Conservation (phyloP, 148 eudicot species). For the Arbutus unedo region DNA sequence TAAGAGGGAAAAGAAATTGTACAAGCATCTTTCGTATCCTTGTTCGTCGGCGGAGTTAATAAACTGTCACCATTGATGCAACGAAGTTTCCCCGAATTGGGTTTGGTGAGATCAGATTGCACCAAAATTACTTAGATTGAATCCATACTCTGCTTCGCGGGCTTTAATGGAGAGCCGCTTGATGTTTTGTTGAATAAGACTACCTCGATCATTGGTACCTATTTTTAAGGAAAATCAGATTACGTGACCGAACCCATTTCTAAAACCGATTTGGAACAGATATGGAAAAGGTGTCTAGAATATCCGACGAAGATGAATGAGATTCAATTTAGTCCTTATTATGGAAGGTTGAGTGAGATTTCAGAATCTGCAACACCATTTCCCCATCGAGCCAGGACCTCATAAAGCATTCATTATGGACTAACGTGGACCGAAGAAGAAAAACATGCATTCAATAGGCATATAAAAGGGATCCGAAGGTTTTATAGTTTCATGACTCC, state of each 20-base stretch:
- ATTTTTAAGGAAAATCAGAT: conserved; percentile 15
- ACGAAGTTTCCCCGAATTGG: conserved; percentile 12
- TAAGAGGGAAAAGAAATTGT: neutral
- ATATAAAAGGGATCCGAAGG: neutral
- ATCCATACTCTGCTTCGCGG: neutral
- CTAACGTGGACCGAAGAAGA: conserved; percentile 1
- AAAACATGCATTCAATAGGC: neutral
- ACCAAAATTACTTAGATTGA: neutral
- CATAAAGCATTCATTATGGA: neutral
- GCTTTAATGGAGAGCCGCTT: neutral
- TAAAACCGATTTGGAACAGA: neutral
- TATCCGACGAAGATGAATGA: neutral
- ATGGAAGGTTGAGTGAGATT: conserved; percentile 12
- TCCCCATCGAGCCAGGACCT: neutral
- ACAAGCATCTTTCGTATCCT: neutral
- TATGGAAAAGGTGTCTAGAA: neutral
- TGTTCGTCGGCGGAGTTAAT: conserved; percentile 8
- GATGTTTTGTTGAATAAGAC: conserved; percentile 7
- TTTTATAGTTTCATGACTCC: neutral
- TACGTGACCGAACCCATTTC: conserved; percentile 3
- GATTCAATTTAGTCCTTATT: neutral
- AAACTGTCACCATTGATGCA: conserved; percentile 4
- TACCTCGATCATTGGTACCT: too few species aligned
- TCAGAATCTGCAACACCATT: neutral
- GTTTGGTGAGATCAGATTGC: conserved; percentile 5